A percentile compares a stretch with the other conserved stretches of the same genome.
phyloP scores from a whole-genome alignment of 129 eudicot species.

The Flaveria sonorensis region DNA sequence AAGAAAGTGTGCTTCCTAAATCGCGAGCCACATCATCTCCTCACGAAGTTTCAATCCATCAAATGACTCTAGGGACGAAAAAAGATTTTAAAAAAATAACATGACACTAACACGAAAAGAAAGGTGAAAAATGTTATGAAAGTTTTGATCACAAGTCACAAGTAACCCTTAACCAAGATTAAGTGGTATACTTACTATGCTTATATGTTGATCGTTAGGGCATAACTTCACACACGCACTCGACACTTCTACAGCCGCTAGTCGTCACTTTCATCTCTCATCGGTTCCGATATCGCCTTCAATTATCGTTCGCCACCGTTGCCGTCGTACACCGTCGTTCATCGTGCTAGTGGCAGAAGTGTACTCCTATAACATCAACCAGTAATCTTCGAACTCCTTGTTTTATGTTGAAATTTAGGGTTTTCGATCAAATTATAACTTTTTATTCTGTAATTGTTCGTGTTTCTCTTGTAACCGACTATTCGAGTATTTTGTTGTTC shows the following conservation, averaged over 20 bases:
- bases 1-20: too few relatives aligned
- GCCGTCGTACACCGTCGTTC: constrained; percentile 19
- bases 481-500: not conserved
- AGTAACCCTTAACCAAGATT: too few relatives aligned
- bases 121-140: too few relatives aligned
- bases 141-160: too few relatives aligned
- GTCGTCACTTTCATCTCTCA: constrained; percentile 29
- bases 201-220: constrained; percentile 23
- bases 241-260: constrained; percentile 30
- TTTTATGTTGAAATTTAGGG: constrained; percentile 27
- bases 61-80: too few relatives aligned
- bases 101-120: too few relatives aligned
- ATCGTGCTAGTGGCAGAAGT: not conserved
- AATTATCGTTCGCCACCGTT: constrained; percentile 1
- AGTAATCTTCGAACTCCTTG: constrained; percentile 26
- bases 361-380: constrained; percentile 4
- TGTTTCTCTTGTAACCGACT: not conserved
- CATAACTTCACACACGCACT: constrained; percentile 33
- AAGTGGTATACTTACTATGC: too few relatives aligned
- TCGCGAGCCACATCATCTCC: too few relatives aligned
- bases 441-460: not conserved
- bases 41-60: too few relatives aligned
- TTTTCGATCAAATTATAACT: not conserved
- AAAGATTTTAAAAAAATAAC: too few relatives aligned
- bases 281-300: constrained; percentile 21